A percentile compares a stretch with the other conserved stretches of the same genome.
Conservation (phyloP, 176 grass and related monocot genomes). For the Carex kokanica region DNA sequence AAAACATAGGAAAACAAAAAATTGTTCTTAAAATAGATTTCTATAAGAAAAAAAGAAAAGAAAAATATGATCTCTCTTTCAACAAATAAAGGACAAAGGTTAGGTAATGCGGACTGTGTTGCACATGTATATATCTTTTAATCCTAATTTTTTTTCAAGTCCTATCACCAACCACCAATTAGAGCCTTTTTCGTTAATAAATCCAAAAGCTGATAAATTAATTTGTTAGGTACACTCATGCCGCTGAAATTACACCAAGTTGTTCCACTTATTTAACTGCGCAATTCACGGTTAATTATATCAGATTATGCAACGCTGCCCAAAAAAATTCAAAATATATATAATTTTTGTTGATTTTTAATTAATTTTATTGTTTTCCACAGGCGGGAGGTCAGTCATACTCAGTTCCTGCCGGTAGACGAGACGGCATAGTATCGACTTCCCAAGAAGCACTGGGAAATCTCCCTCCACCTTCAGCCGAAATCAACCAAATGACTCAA, state of each 20-base stretch:
- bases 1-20: not conserved
- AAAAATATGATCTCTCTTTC: not conserved
- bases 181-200: not conserved
- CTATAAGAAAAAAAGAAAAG: not conserved
- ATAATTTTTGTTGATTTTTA: not conserved
- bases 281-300: not conserved
- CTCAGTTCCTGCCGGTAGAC: constrained; percentile 54
- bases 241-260: not conserved
- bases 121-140: constrained; percentile 12
- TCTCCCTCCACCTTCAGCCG: constrained; percentile 53
- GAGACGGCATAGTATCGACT: constrained; percentile 54
- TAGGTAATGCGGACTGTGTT: constrained; percentile 2
- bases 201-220: not conserved
- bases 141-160: not conserved
- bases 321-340: not conserved
- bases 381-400: constrained; percentile 74
- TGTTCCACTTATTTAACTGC: not conserved
- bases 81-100: not conserved
- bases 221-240: constrained; percentile 10
- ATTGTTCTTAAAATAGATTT: not conserved
- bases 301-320: constrained; percentile 29
- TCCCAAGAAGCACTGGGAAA: constrained; percentile 49
- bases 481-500: constrained; percentile 47
- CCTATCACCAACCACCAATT: not conserved
- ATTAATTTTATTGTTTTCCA: not conserved